Evolutionary conservation across 352 stramenopile species (phyloP).

Genomic region (Phytopythium cucurbitacearum): DNA sequence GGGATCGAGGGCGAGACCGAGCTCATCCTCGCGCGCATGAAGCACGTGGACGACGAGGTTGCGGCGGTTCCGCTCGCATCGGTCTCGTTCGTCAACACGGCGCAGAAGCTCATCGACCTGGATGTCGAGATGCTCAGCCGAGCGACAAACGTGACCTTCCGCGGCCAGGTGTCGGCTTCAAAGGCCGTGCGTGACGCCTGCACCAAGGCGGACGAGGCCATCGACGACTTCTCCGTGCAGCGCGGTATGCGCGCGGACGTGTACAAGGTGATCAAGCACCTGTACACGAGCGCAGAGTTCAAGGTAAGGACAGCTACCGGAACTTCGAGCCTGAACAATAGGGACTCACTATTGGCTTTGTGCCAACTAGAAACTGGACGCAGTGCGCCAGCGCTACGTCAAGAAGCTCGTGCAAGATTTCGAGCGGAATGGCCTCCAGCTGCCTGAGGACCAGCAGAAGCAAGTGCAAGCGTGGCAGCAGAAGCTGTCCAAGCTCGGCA

Average conservation of each 20-base stretch:
- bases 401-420: conserved; percentile 74
- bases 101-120: conserved; percentile 75
- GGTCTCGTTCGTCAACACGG: conserved; percentile 64
- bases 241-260: conserved; percentile 82
- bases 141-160: conserved; percentile 82
- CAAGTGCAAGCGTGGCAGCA: conserved; percentile 82
- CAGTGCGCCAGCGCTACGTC: conserved; percentile 74
- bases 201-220: conserved; percentile 74
- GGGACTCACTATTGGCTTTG: background rate
- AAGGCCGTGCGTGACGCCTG: conserved; percentile 76
- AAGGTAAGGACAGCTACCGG: conserved; percentile 17
- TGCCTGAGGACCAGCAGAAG: conserved; percentile 57
- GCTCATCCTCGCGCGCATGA: conserved; percentile 63
- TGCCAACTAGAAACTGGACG: conserved; percentile 35
- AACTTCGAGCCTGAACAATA: background rate
- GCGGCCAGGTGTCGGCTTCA: conserved; percentile 67
- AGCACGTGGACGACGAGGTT: conserved; percentile 71
- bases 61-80: conserved; percentile 27
- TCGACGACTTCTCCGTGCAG: conserved; percentile 71
- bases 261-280: conserved; percentile 65
- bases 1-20: conserved; percentile 73
- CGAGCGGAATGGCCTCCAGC: conserved; percentile 81
- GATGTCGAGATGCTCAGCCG: conserved; percentile 84
- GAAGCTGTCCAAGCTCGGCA: conserved; percentile 79
- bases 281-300: conserved; percentile 43